Evolutionary conservation across 805 yeast genomes (phyloP), one percentile per base, ranked within the genome.

Genomic region (Wickerhamiella occidentalis): DNA sequence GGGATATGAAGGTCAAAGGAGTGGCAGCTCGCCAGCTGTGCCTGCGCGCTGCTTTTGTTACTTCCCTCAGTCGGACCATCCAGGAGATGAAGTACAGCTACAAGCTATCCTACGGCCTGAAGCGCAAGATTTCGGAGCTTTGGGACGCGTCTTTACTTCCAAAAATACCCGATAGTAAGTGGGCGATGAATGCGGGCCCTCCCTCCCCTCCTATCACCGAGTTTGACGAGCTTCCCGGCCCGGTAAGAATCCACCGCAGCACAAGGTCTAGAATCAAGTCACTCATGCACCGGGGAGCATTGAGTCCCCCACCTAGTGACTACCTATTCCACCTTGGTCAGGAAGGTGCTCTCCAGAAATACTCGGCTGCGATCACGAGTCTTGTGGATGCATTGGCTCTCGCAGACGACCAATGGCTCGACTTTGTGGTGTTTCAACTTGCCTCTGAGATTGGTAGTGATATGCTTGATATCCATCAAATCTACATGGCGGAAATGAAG

Each of bases 21-120:
- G 30, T 15, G n/a, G 40, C 29, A 17, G 40, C 46, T 17, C 45
- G 40, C 2, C 40, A 25, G 28, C 40, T 48, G 2, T 21, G 40
- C 15, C 26, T 37, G 17, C 49, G 53, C 15, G 50, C 50, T 6
- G 48, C 47, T 11, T 22, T 45, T 15, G 15, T 51, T n/a, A 29
- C 28, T 19, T 21, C 40, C 11, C 15, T 50, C 7, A 41, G 40
- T 36, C 37, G 35, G 37, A n/a, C 44, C 26, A 36, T 29, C 19
- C 35, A 45, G 28, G 48, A 50, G 12, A 18, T 33, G 29, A 25
- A 42, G 26, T 17, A 19, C 23, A 30, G 29, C 30, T 15, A 23
- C 12, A 50, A 46, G 33, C 45, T 50, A 7, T 13, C 17, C 9
- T 11, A 11, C 11, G 44, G 18, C 23, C 30, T 29, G 30, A 28